Percentiles rank a stretch among this genome's conserved stretches.
These are phyloP conservation scores for Hibiscus tridactylites DNA, from an alignment of 345 rosid genomes.

Conservation along the genomic window DNA sequence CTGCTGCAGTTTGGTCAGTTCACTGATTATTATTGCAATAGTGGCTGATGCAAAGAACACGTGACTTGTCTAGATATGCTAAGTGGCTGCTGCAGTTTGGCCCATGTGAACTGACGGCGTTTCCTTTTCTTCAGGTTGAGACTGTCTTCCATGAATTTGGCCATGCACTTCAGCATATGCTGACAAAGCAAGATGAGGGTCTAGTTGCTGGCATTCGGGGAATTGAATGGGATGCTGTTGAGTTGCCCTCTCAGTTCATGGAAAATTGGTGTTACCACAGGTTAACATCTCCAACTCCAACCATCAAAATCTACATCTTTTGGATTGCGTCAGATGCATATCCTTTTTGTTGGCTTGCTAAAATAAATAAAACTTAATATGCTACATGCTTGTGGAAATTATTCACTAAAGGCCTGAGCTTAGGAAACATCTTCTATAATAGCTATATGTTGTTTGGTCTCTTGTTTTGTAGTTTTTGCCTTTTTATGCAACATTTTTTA, in stretches of 20 bases:
- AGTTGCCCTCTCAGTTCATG: constrained; percentile 93
- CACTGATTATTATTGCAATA: background rate
- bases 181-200: constrained; percentile 83
- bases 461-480: background rate
- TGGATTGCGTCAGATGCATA: background rate
- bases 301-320: background rate
- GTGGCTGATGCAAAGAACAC: background rate
- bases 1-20: no score
- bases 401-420: background rate
- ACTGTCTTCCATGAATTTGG: constrained; percentile 98
- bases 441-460: background rate
- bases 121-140: constrained; percentile 51
- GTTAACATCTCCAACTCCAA: constrained; percentile 21
- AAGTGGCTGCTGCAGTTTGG: background rate
- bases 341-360: background rate
- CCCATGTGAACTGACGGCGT: background rate
- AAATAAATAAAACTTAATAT: background rate
- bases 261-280: constrained; percentile 98
- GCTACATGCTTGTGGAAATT: background rate
- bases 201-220: constrained; percentile 83
- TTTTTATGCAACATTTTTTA: background rate
- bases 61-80: background rate
- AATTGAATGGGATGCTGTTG: constrained; percentile 95
- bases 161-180: constrained; percentile 95
- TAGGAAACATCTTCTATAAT: background rate